These are phyloP conservation scores for Mycena filopes DNA, from an alignment of 768 basidiomycete species.

Conservation along the genomic window DNA sequence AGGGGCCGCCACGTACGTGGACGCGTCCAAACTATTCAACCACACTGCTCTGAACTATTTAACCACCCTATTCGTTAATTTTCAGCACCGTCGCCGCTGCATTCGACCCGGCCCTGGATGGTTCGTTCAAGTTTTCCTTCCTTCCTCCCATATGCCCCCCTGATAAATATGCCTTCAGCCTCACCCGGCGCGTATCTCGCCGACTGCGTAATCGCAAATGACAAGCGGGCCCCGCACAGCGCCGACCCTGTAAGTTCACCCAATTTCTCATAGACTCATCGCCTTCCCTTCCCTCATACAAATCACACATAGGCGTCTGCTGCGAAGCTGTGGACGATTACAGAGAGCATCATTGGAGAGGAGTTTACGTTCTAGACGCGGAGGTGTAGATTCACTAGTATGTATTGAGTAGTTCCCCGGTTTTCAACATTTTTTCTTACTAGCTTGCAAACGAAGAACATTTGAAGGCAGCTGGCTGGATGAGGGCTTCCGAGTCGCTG, in stretches of 20 bases:
- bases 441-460: no score
- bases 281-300: not conserved
- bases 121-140: not conserved
- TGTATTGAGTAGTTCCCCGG: no score
- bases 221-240: not conserved
- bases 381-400: no score
- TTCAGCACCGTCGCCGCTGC: conserved; percentile 19
- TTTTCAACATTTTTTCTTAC: no score
- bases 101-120: conserved; percentile 17
- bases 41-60: not conserved
- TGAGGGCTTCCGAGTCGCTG: no score
- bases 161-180: no score
- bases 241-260: conserved; percentile 4
- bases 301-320: not conserved
- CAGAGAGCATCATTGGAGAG: conserved; percentile 20
- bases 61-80: no score
- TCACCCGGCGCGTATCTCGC: conserved; percentile 17
- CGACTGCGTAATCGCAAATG: conserved; percentile 4
- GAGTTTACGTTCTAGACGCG: conserved; percentile 2
- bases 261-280: not conserved
- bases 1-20: conserved; percentile 23
- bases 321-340: conserved; percentile 15
- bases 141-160: not conserved
- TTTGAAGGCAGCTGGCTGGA: no score
- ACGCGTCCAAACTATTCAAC: no score